Conservation (phyloP, 2,329 filamentous ascomycete species). For the Xylaria sp. region DNA sequence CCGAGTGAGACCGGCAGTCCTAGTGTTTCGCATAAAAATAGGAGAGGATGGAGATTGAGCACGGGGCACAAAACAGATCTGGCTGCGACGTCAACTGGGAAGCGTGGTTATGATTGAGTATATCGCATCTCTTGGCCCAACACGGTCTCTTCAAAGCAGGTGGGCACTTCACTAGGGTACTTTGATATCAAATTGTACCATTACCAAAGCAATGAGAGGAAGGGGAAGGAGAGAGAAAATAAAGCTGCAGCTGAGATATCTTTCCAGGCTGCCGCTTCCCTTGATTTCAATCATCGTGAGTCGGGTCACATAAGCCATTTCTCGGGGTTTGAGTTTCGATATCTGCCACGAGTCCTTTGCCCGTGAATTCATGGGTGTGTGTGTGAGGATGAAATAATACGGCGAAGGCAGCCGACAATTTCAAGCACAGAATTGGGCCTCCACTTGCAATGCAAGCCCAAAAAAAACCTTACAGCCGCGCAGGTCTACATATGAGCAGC, state of each 20-base stretch:
- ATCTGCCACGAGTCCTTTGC: not conserved
- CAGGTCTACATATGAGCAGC: not conserved
- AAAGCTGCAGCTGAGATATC: not conserved
- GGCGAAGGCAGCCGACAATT: not conserved
- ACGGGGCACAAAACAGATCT: not conserved
- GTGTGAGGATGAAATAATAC: not conserved
- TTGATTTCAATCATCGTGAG: not conserved
- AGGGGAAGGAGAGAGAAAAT: not conserved
- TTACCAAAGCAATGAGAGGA: not conserved
- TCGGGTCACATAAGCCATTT: not conserved
- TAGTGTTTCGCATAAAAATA: not conserved
- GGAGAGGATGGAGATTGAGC: not conserved
- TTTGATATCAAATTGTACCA: slow-evolving; percentile 11
- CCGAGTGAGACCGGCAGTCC: not conserved
- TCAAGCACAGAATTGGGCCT: not conserved
- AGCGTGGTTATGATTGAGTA: not conserved
- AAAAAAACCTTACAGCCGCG: not conserved
- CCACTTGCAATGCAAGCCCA: not conserved
- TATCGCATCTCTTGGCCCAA: not conserved
- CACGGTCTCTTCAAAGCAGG: not conserved
- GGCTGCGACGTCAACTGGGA: not conserved
- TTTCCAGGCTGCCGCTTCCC: not conserved
- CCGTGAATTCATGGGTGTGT: not conserved
- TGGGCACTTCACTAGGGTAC: not conserved
- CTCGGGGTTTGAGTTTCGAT: not conserved